Evolutionary conservation across 345 rosid genomes (phyloP).

Genomic region (Ceriops decandra): DNA sequence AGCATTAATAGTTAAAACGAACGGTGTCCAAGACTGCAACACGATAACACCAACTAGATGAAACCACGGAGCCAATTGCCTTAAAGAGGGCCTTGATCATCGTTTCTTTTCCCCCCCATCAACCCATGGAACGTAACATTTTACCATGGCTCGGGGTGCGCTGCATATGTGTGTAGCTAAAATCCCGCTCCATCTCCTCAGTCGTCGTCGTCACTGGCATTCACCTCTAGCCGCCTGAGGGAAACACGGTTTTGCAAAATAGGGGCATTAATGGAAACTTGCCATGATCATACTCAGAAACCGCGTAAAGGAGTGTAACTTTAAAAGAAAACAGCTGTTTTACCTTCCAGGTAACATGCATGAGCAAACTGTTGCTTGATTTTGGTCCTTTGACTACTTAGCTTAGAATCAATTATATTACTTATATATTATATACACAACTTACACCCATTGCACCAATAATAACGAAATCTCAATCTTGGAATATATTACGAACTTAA

Average conservation of each 20-base stretch:
- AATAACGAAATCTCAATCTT: too few species aligned
- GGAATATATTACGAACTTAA: too few species aligned
- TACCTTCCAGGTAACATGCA: neutral
- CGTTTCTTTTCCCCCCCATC: neutral
- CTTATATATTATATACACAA: neutral
- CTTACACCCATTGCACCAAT: too few species aligned
- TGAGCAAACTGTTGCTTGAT: constrained; percentile 30
- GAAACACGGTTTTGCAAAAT: neutral
- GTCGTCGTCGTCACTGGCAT: neutral
- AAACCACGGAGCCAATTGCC: too few species aligned
- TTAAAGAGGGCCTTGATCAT: too few species aligned
- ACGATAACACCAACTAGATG: too few species aligned
- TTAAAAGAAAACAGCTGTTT: constrained; percentile 17
- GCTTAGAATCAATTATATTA: neutral
- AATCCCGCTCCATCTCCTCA: neutral
- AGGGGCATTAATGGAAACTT: constrained; percentile 17
- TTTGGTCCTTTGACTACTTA: constrained; percentile 12
- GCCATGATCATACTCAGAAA: neutral
- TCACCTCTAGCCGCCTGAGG: neutral
- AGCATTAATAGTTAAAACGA: too few species aligned
- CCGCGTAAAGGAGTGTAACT: constrained; percentile 18
- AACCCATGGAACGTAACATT: neutral
- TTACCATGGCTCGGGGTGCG: neutral
- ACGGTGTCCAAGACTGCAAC: too few species aligned
- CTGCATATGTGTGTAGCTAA: neutral